These are phyloP conservation scores for Neofusicoccum parvum DNA, from an alignment of 2,329 filamentous ascomycete species.

Conservation along the genomic window DNA sequence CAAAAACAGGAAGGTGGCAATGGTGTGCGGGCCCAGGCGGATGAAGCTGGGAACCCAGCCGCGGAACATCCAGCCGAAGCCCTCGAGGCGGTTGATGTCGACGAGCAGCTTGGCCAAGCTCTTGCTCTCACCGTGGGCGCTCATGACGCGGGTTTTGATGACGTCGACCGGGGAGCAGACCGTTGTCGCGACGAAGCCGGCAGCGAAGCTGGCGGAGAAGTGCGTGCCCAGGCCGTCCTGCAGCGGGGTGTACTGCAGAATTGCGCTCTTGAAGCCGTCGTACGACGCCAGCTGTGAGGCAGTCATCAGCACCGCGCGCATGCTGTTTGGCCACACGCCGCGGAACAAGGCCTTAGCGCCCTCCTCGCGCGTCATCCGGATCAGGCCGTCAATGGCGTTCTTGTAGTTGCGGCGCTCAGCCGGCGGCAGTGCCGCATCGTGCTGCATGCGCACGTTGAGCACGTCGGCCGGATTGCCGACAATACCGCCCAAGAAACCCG, in stretches of 20 bases:
- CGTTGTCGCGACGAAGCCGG: slow-evolving; percentile 81
- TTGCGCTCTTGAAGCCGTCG: slow-evolving; percentile 74
- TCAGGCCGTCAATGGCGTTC: slow-evolving; percentile 82
- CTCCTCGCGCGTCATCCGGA: slow-evolving; percentile 85
- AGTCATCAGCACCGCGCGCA: slow-evolving; percentile 84
- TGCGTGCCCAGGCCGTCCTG: slow-evolving; percentile 72
- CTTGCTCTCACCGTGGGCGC: slow-evolving; percentile 54
- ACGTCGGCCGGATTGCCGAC: slow-evolving; percentile 95
- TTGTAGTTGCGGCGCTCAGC: slow-evolving; percentile 82
- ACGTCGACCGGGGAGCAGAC: slow-evolving; percentile 85
- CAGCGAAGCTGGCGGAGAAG: slow-evolving; percentile 75
- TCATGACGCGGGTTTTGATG: slow-evolving; percentile 88
- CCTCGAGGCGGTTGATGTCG: slow-evolving; percentile 71
- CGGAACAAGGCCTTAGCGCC: slow-evolving; percentile 76
- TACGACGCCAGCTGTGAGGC: slow-evolving; percentile 82
- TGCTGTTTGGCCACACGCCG: slow-evolving; percentile 80
- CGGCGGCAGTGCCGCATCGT: slow-evolving; percentile 75
- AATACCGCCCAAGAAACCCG: slow-evolving; percentile 85
- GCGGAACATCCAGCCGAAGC: slow-evolving; percentile 81
- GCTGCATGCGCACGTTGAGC: slow-evolving; percentile 97
- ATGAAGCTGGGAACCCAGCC: slow-evolving; percentile 84
- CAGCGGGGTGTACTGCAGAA: slow-evolving; percentile 68
- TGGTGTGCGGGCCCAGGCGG: slow-evolving; percentile 72
- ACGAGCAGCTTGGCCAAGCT: slow-evolving; percentile 62
- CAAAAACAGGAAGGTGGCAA: slow-evolving; percentile 83